Conservation (phyloP, 208 protist genomes). For the Trypanosoma caninum region DNA sequence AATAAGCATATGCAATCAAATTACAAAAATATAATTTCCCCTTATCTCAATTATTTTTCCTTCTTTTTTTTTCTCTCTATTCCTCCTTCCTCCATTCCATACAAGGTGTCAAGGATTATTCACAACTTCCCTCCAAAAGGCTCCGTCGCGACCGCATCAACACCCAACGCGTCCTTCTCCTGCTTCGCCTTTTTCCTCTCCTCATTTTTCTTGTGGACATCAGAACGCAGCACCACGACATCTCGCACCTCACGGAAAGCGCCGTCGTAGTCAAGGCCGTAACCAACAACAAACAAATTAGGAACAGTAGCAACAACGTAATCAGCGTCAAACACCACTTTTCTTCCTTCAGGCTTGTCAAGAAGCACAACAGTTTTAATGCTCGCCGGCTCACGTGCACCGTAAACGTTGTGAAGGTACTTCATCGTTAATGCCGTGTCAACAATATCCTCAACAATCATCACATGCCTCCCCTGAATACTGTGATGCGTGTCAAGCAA, state of each 20-base stretch:
- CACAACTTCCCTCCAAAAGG: constrained; percentile 27
- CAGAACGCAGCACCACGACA: constrained; percentile 58
- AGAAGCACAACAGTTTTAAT: constrained; percentile 83
- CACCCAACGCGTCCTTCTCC: neutral
- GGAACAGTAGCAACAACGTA: constrained; percentile 71
- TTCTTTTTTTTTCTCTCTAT: neutral
- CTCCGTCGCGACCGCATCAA: neutral
- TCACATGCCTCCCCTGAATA: constrained; percentile 68
- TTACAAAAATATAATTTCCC: neutral
- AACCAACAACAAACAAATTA: constrained; percentile 84
- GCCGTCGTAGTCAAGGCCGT: constrained; percentile 89
- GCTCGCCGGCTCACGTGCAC: constrained; percentile 55
- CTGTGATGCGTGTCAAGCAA: constrained; percentile 76
- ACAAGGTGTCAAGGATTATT: neutral
- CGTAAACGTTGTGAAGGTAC: constrained; percentile 62
- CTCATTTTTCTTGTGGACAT: constrained; percentile 46
- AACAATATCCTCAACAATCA: constrained; percentile 91
- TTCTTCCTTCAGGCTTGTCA: constrained; percentile 73
- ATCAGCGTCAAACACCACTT: constrained; percentile 45
- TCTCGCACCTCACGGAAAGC: constrained; percentile 78
- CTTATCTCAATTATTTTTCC: neutral
- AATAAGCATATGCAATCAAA: too few species aligned
- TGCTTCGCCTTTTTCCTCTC: constrained; percentile 2
- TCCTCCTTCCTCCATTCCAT: neutral
- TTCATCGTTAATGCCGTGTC: constrained; percentile 81